Percentiles rank a stretch among this genome's conserved stretches.
Conservation (phyloP, 176 grass and related monocot species). For the Cenchrus americanus region DNA sequence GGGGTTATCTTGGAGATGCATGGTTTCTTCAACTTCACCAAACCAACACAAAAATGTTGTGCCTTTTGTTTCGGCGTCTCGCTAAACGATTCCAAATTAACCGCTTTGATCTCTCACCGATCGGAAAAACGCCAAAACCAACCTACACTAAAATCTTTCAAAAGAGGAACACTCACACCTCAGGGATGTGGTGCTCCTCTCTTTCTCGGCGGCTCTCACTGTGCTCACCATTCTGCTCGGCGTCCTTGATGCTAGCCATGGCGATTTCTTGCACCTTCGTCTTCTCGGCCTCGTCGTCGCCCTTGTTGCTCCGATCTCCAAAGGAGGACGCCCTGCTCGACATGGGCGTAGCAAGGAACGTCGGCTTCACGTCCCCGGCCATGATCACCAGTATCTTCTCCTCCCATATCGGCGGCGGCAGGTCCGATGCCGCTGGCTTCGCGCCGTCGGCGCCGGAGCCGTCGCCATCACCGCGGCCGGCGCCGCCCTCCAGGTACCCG, state of each 20-base stretch:
- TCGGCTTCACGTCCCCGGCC: constrained; percentile 91
- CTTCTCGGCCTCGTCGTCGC: constrained; percentile 39
- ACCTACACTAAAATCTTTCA: constrained; percentile 30
- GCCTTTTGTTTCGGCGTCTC: constrained; percentile 11
- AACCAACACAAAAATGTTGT: constrained; percentile 54
- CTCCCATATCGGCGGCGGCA: constrained; percentile 55
- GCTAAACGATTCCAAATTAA: background rate
- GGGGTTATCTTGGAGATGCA: constrained; percentile 29
- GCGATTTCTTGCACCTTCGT: constrained; percentile 43
- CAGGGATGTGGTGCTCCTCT: constrained; percentile 43
- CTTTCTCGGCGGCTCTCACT: constrained; percentile 53
- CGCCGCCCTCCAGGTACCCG: constrained; percentile 62
- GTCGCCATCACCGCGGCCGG: constrained; percentile 25
- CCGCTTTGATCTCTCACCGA: constrained; percentile 4
- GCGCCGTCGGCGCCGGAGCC: background rate
- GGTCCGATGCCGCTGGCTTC: constrained; percentile 48
- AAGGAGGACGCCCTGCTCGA: constrained; percentile 84
- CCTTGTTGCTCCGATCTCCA: constrained; percentile 46
- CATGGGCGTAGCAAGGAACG: constrained; percentile 85
- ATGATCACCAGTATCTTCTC: constrained; percentile 97
- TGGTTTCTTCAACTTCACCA: constrained; percentile 14
- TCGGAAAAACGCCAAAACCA: background rate
- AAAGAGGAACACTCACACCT: constrained; percentile 51
- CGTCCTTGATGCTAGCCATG: constrained; percentile 35
- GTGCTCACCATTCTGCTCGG: constrained; percentile 48